A percentile compares a stretch with the other conserved stretches of the same genome.
phyloP scores from a whole-genome alignment of 2,329 filamentous ascomycete species.

The Penicillium brevicompactum region DNA sequence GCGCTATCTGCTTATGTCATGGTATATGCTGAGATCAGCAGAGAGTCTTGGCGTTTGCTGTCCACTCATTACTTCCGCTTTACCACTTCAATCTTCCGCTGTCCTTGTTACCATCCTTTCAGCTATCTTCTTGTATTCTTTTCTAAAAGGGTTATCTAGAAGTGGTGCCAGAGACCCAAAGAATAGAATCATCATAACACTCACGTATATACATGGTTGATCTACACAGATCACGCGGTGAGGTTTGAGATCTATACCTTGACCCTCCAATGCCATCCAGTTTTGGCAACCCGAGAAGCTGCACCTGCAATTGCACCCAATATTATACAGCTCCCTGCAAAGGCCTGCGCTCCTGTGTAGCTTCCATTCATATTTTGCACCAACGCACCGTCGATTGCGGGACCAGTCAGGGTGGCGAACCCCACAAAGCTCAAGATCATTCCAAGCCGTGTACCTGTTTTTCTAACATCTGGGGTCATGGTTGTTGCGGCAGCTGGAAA shows the following conservation, averaged over 20 bases:
- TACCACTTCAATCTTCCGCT: too few relatives aligned
- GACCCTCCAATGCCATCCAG: constrained; percentile 5
- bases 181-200: too few relatives aligned
- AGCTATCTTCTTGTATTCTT: too few relatives aligned
- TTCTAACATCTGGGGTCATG: constrained; percentile 15
- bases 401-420: constrained; percentile 49
- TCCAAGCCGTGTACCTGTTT: constrained; percentile 15
- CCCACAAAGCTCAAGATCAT: constrained; percentile 51
- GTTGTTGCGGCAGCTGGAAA: constrained; percentile 16
- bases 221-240: too few relatives aligned
- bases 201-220: too few relatives aligned
- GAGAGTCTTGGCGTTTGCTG: too few relatives aligned
- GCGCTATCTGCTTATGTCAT: too few relatives aligned
- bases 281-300: constrained; percentile 9
- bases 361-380: constrained; percentile 43
- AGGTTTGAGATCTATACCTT: constrained; percentile 1
- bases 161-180: too few relatives aligned
- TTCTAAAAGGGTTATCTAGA: too few relatives aligned
- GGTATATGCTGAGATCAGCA: too few relatives aligned
- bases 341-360: constrained; percentile 49
- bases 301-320: constrained; percentile 15
- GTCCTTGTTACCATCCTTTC: too few relatives aligned
- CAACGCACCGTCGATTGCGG: constrained; percentile 51
- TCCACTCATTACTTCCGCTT: too few relatives aligned
- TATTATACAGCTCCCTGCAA: constrained; percentile 38